phyloP scores from a whole-genome alignment of 2,329 filamentous ascomycete species.

The Aspergillus fischeri region DNA sequence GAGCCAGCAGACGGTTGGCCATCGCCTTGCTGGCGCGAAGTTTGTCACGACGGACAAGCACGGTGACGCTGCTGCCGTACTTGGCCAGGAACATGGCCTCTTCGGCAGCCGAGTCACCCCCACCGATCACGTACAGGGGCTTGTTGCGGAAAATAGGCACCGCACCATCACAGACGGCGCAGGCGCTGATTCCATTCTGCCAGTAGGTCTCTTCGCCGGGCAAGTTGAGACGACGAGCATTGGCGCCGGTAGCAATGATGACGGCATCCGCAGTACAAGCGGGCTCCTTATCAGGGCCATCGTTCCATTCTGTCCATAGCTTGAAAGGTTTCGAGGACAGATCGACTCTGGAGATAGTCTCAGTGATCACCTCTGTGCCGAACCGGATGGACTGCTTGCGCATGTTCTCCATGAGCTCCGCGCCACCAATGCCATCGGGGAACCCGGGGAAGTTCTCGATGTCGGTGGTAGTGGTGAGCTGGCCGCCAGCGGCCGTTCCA shows the following conservation, averaged over 20 bases:
- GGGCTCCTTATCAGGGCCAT: conserved; percentile 63
- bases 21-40: conserved; percentile 88
- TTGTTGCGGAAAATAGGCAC: conserved; percentile 97
- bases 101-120: conserved; percentile 93
- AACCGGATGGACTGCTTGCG: conserved; percentile 84
- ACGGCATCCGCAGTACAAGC: conserved; percentile 82
- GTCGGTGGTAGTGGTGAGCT: conserved; percentile 97
- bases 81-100: conserved; percentile 97
- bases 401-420: conserved; percentile 94
- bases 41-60: conserved; percentile 82
- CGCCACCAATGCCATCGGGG: conserved; percentile 79
- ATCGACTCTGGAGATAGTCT: conserved; percentile 88
- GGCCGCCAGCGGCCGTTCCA: conserved; percentile 90
- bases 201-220: conserved; percentile 92
- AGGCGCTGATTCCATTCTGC: conserved; percentile 94
- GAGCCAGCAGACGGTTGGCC: conserved; percentile 73
- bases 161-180: conserved; percentile 94
- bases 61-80: conserved; percentile 92
- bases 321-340: conserved; percentile 81
- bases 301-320: conserved; percentile 86
- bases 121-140: conserved; percentile 91
- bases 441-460: conserved; percentile 98
- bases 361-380: conserved; percentile 86
- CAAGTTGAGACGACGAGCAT: conserved; percentile 76
- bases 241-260: conserved; percentile 93